Base-by-base conservation (phyloP, 306 rosid genomes). In the Vigna unguiculata region DNA sequence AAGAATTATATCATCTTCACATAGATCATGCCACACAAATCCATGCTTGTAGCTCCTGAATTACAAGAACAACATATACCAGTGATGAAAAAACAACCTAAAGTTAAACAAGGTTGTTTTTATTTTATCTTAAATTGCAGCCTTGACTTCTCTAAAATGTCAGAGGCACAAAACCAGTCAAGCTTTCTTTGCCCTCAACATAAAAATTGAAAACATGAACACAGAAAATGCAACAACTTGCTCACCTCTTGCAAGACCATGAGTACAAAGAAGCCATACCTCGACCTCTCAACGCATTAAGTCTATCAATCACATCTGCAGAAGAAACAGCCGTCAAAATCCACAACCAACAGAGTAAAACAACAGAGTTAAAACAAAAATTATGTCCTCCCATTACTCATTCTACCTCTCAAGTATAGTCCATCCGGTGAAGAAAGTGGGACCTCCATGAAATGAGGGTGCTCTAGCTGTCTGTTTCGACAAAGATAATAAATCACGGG, bases 401-500 rank as follows among this genome's bases (percentile, higher is more conserved):
- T 8, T 57, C 15, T 81, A 96, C 99, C 99, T 92, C 96, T 88
- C 83, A 96, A 87, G 78, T 83, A 88, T 63, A 92, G 81, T 8
- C 98, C 97, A 5, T 87, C 97, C 1, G 90, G 79, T 40, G 99
- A 96, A 8, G 96, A 84, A 57, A 96, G 84, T 1, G 93, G 86
- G 15, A 96, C 99, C 89, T 96, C 99, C 98, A 96, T 91, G 89
- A 96, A 96, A 87, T 96, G 99, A 77, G 99, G 99, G 67, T 96
- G 99, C 78, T 96, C 98, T 14, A 96, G 87, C 74, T 91, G 97
- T 77, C 97, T 88, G 57, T 96, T 92, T 63, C 98, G 75, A 79
- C 88, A 88, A 3, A 96, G 96, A 74, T 92, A 96, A 83, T 96
- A 96, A 87, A 96, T 81, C 38, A 96, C 98, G 2, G 93, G 87